Percentiles rank a stretch among this genome's conserved stretches.
These are phyloP conservation scores for Rhodotorula taiwanensis DNA, from an alignment of 768 basidiomycete genomes.

Conservation along the genomic window DNA sequence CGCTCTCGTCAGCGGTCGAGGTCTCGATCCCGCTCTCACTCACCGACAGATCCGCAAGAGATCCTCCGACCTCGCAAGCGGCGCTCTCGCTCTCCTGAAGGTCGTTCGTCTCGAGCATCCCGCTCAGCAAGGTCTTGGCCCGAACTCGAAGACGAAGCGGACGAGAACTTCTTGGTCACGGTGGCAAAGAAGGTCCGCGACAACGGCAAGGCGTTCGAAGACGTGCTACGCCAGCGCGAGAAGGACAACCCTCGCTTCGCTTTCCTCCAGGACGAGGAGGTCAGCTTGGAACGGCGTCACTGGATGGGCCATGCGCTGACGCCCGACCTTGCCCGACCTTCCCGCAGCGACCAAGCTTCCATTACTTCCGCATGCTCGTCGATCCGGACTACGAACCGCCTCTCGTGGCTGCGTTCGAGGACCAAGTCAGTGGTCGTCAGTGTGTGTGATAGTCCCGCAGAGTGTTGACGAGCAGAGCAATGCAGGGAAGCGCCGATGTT, in stretches of 20 bases:
- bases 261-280: slow-evolving; percentile 58
- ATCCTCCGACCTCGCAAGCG: slow-evolving; percentile 40
- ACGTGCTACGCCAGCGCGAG: slow-evolving; percentile 92
- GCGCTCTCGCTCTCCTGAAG: slow-evolving; percentile 8
- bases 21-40: slow-evolving; percentile 26
- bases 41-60: slow-evolving; percentile 13
- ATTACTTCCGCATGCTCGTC: slow-evolving; percentile 46
- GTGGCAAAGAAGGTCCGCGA: slow-evolving; percentile 76
- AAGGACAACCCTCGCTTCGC: slow-evolving; percentile 95
- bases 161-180: slow-evolving; percentile 75
- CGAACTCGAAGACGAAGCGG: slow-evolving; percentile 56
- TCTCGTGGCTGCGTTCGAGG: slow-evolving; percentile 42
- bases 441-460: neutral
- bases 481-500: slow-evolving; percentile 44
- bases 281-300: slow-evolving; percentile 33
- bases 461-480: neutral
- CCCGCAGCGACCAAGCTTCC: slow-evolving; percentile 48
- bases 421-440: slow-evolving; percentile 42
- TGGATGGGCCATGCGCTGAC: neutral
- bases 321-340: neutral
- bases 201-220: slow-evolving; percentile 82
- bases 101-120: slow-evolving; percentile 49
- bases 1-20: slow-evolving; percentile 49
- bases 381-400: slow-evolving; percentile 47
- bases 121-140: slow-evolving; percentile 33